Evolutionary conservation across 2,329 filamentous ascomycete genomes (phyloP), one percentile per base, ranked within the genome.

Genomic region (Aureobasidium vineae): DNA sequence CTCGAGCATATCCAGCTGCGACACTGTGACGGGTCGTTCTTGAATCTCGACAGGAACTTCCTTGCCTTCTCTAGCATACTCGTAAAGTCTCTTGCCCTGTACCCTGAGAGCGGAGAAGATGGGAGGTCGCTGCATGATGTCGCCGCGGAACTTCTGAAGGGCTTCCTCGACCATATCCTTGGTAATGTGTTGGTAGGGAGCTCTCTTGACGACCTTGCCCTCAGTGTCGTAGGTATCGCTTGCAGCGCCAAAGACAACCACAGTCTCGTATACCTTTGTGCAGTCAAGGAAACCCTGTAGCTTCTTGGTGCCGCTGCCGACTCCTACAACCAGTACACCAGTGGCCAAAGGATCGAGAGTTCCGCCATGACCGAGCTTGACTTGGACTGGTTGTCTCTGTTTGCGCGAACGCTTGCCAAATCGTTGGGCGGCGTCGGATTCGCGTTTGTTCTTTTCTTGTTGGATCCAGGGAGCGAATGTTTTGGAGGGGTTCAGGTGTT

Each of bases 321-420:
- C 84, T 66, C 94, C 95, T 7, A 95, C 83, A 69, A 98, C 92
- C 59, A 99, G 84, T 28, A 99, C 91, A 53, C 95, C 95, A 1
- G 93, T 97, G 10, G 95, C 95, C 73, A 97, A 84, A 31, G 95
- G 95, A 75, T 99, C 95, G 21, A 99, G 85, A 1, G 95, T 99
- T 50, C 95, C 95, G 68, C 95, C 95, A 79, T 99, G 95, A 40
- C 95, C 95, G 74, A 98, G 90, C 82, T 98, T 99, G 71, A 98
- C 89, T 69, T 91, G 86, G 5, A 88, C 76, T 1, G 84, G 81
- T 71, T 84, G 84, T 76, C 86, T 69, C 83, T 82, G 54, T 79
- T 79, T 69, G 80, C 80, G 68, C 87, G 84, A 70, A 56, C 79
- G 77, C 68, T 88, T 85, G 71, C 84, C 82, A 71, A 84, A 83